phyloP scores from a whole-genome alignment of 495 filamentous ascomycete genomes.

The Articulospora tetracladia region DNA sequence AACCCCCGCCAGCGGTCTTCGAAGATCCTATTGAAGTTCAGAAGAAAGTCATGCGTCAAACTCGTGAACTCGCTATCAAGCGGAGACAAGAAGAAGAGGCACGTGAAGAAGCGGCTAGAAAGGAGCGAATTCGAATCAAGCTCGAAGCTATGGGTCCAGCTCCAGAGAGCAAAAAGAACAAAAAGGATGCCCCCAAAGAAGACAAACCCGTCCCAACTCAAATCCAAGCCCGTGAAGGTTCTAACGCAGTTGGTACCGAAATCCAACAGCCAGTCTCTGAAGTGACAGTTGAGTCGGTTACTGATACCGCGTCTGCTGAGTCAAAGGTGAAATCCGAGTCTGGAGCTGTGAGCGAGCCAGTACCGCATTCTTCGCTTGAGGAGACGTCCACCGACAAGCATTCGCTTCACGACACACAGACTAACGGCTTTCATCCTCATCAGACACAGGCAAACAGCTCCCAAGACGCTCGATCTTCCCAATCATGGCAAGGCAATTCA shows the following conservation, averaged over 20 bases:
- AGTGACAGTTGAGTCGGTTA: slow-evolving; percentile 22
- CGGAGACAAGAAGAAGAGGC: slow-evolving; percentile 79
- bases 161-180: slow-evolving; percentile 54
- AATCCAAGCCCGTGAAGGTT: slow-evolving; percentile 31
- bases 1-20: slow-evolving; percentile 22
- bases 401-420: slow-evolving; percentile 4
- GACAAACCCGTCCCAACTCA: slow-evolving; percentile 33
- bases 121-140: slow-evolving; percentile 80
- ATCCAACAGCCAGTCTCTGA: slow-evolving; percentile 51
- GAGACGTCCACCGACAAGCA: slow-evolving; percentile 14
- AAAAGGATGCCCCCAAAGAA: slow-evolving; percentile 41
- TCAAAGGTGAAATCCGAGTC: not conserved
- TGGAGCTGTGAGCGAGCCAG: not conserved
- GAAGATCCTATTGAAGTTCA: slow-evolving; percentile 65
- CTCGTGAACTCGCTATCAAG: slow-evolving; percentile 70
- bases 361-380: slow-evolving; percentile 3
- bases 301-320: not conserved
- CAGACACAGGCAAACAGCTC: not conserved
- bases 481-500: slow-evolving; percentile 23
- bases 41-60: slow-evolving; percentile 81
- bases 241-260: slow-evolving; percentile 17
- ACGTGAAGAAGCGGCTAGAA: slow-evolving; percentile 70
- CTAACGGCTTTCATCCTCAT: slow-evolving; percentile 16
- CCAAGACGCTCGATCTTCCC: slow-evolving; percentile 17
- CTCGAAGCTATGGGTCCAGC: slow-evolving; percentile 71